Evolutionary conservation across 768 basidiomycete species (phyloP).

Genomic region (Tubosaeta sp.): DNA sequence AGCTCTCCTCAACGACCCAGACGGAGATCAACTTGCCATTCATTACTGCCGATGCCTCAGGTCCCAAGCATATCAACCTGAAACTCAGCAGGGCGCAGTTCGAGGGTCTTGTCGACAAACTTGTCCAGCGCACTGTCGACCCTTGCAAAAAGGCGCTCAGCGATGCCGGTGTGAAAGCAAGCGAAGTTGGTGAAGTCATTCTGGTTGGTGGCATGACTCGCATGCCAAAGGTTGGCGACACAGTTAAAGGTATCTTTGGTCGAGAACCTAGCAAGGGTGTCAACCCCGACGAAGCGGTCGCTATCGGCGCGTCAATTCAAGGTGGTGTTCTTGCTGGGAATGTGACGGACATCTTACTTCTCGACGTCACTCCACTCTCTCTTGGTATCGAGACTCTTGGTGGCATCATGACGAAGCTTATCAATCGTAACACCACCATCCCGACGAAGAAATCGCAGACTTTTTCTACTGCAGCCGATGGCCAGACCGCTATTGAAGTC

Average conservation of each 20-base stretch:
- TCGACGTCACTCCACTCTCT: conserved; percentile 95
- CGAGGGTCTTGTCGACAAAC: conserved; percentile 75
- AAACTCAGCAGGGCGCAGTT: conserved; percentile 88
- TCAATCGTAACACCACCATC: conserved; percentile 97
- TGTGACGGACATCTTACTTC: conserved; percentile 91
- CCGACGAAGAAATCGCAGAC: conserved; percentile 99
- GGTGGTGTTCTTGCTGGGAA: conserved; percentile 97
- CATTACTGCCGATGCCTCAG: conserved; percentile 93
- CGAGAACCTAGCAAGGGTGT: conserved; percentile 98
- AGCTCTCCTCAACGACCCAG: conserved; percentile 89
- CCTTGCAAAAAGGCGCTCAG: conserved; percentile 97
- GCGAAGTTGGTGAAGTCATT: conserved; percentile 94
- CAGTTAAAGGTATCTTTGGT: conserved; percentile 83
- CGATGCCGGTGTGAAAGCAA: conserved; percentile 90
- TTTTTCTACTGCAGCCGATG: conserved; percentile 98
- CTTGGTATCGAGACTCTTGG: conserved; percentile 96
- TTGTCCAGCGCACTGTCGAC: conserved; percentile 87
- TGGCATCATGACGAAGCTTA: conserved; percentile 99
- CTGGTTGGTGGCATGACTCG: conserved; percentile 98
- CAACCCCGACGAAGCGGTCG: conserved; percentile 99
- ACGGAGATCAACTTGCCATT: conserved; percentile 98
- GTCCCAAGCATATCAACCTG: conserved; percentile 95
- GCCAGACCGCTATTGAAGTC: conserved; percentile 99
- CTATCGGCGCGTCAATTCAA: conserved; percentile 97
- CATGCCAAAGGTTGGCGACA: conserved; percentile 93